Conservation (phyloP, 2,329 filamentous ascomycete genomes). For the Alternaria incomplexa region DNA sequence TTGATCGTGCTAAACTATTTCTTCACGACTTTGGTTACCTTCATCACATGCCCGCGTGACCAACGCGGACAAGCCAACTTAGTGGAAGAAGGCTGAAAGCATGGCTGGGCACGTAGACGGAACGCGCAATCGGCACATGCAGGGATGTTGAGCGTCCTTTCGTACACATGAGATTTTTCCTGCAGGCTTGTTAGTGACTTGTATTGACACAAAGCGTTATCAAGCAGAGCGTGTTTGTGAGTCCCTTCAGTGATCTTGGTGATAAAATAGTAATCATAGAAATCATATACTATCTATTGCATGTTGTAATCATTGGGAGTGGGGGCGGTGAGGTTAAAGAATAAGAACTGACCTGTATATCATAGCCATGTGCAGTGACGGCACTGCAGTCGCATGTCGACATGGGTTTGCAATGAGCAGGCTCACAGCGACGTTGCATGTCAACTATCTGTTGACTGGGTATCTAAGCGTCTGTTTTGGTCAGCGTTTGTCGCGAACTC, state of each 20-base stretch:
- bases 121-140: not conserved
- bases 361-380: not conserved
- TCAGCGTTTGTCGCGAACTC: not conserved
- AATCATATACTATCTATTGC: conserved; percentile 71
- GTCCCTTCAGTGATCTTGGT: conserved; percentile 73
- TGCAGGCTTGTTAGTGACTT: conserved; percentile 32
- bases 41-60: not conserved
- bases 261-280: conserved; percentile 64
- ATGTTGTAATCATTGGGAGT: conserved; percentile 70
- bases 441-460: not conserved
- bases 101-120: not conserved
- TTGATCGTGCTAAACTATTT: not conserved
- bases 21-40: not conserved
- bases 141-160: not conserved
- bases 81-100: not conserved
- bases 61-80: not conserved
- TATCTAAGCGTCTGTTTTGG: conserved; percentile 1
- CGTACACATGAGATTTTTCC: conserved; percentile 1
- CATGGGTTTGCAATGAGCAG: not conserved
- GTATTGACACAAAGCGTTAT: conserved; percentile 1
- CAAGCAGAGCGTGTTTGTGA: conserved; percentile 18
- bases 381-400: not conserved
- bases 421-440: not conserved
- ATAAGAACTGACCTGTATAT: conserved; percentile 17
- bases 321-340: conserved; percentile 13